phyloP scores from a whole-genome alignment of 179 eudicot genomes.

The Sideroxylon spinosum region DNA sequence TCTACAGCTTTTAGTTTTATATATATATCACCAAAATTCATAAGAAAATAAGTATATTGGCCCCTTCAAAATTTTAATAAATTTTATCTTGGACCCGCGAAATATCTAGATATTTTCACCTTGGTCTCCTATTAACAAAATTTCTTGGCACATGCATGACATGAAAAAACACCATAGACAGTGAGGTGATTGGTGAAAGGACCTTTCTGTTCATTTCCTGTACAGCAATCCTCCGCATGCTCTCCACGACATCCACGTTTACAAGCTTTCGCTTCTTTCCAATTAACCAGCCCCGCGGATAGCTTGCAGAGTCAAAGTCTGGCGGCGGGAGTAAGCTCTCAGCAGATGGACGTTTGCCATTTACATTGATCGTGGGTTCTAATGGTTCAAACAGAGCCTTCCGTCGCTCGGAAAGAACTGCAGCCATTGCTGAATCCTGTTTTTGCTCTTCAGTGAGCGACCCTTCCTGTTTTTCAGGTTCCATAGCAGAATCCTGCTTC shows the following conservation, averaged over 20 bases:
- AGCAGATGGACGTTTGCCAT: constrained; percentile 65
- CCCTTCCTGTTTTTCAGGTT: constrained; percentile 36
- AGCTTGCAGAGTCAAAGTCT: constrained; percentile 73
- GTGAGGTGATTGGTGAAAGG: neutral
- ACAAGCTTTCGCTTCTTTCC: constrained; percentile 95
- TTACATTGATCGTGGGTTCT: constrained; percentile 46
- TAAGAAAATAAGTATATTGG: no score
- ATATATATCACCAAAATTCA: no score
- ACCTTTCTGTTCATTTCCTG: constrained; percentile 99
- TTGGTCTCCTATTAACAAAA: no score
- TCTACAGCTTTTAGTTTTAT: no score
- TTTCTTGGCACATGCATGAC: no score
- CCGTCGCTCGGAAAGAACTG: constrained; percentile 67
- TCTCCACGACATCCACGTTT: constrained; percentile 93
- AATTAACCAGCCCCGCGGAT: constrained; percentile 85
- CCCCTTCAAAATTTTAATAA: no score
- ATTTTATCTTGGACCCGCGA: no score
- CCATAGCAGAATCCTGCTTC: constrained; percentile 36
- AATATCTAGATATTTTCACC: no score
- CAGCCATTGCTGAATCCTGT: constrained; percentile 36
- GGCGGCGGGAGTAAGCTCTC: constrained; percentile 94
- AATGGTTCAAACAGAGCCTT: constrained; percentile 88
- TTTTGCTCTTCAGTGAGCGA: constrained; percentile 31
- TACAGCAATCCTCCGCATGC: constrained; percentile 87
- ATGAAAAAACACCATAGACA: no score